Evolutionary conservation across 176 grass and related monocot genomes (phyloP).

Genomic region (Musa schizocarpa): DNA sequence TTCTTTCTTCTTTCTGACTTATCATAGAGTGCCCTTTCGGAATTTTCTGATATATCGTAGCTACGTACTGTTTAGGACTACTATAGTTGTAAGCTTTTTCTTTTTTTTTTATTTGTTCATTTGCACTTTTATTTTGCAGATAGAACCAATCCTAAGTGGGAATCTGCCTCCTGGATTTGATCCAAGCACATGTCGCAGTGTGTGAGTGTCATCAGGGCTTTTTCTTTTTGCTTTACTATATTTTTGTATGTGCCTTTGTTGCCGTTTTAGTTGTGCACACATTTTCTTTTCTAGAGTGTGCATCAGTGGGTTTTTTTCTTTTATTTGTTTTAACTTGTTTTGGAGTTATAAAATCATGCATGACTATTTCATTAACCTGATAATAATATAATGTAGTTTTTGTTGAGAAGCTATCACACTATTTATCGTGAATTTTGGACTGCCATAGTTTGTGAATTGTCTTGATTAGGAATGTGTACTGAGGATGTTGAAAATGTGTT

Average conservation of each 20-base stretch:
- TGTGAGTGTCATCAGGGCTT: conserved; percentile 62
- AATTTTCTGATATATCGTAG: neutral
- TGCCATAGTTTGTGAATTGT: neutral
- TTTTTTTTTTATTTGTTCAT: conserved; percentile 36
- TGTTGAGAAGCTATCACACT: too few relatives aligned
- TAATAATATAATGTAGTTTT: too few relatives aligned
- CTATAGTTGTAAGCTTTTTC: neutral
- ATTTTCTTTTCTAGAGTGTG: neutral
- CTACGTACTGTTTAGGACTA: neutral
- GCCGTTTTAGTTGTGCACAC: neutral
- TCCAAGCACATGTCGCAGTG: conserved; percentile 91
- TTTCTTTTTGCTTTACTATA: conserved; percentile 25
- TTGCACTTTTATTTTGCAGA: conserved; percentile 64
- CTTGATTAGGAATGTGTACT: neutral
- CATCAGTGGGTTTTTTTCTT: neutral
- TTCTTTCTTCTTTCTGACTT: neutral
- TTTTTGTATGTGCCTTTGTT: conserved; percentile 5
- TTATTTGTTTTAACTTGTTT: neutral
- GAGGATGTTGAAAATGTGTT: neutral
- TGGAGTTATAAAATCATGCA: neutral
- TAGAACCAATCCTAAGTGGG: conserved; percentile 89
- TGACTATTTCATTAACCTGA: too few relatives aligned
- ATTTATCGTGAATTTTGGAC: neutral
- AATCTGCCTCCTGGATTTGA: conserved; percentile 98
- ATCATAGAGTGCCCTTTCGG: neutral